Base-by-base conservation (phyloP, 1,284 basidiomycete species). In the Naganishia liquefaciens region DNA sequence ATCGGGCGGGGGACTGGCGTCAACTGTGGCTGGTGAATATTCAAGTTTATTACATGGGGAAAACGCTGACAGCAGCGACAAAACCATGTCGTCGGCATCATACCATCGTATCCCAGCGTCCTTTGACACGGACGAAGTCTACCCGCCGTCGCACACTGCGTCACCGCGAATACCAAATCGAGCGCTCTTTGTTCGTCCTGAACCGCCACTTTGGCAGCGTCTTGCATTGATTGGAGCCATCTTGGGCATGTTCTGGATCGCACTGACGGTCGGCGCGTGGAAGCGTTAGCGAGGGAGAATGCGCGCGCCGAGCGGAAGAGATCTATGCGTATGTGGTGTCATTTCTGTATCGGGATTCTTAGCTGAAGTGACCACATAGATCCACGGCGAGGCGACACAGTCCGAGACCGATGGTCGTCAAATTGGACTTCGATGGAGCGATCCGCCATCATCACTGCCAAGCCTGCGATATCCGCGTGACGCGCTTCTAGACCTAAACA, bases 161-260 rank as follows among this genome's bases (percentile, higher is more conserved):
- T 40, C 43, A 4, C 52, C n/a, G 13, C 39, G 51, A 13, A 19
- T n/a, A 42, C 39, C 23, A 13, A 49, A 30, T 40, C 53, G 52
- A 21, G 62, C 52, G 3, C 28, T 39, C 11, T 64, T 64, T 47
- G 30, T 58, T 57, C 70, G 73, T n/a, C 74, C 71, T 2, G 65
- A 72, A n/a, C 77, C 77, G 17, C 68, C 74, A 7, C 72, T 70
- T 68, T 79, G 75, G 76, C 75, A 78, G 68, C 71, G 77, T 27
- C 53, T 68, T 0, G 60, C 70, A 3, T 33, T 79, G 44, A 47
- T 79, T 27, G n/a, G 71, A 2, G 68, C 64, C 15, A 58, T 79
- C 13, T 5, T 77, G 7, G 54, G 68, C 47, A 71, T 78, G 67
- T 72, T 68, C 11, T 79, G 75, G 74, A 57, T 70, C 3, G 69